phyloP scores from a whole-genome alignment of 2,329 filamentous ascomycete species.

The Neofusicoccum cordaticola region DNA sequence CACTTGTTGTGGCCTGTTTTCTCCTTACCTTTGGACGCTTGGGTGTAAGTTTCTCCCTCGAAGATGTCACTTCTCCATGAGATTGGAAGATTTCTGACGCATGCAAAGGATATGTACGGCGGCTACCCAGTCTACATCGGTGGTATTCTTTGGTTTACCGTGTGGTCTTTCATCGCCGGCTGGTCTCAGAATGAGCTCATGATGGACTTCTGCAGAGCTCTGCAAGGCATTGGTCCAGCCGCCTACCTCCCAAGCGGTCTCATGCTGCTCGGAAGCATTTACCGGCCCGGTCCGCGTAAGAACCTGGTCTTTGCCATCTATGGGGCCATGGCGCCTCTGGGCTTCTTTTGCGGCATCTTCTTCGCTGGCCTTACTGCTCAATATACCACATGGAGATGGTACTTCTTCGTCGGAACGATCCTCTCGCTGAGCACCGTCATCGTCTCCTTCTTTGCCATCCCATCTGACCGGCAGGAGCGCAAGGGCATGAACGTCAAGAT shows the following conservation, averaged over 20 bases:
- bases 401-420: conserved; percentile 64
- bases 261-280: conserved; percentile 32
- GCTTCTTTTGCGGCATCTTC: conserved; percentile 63
- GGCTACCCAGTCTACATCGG: conserved; percentile 59
- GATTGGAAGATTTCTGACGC: not conserved
- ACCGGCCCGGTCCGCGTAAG: conserved; percentile 36
- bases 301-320: conserved; percentile 38
- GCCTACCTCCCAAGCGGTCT: conserved; percentile 34
- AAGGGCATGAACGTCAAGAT: conserved; percentile 50
- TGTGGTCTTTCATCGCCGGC: conserved; percentile 33
- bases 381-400: conserved; percentile 61
- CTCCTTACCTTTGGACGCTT: conserved; percentile 46
- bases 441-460: conserved; percentile 50
- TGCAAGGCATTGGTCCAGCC: conserved; percentile 37
- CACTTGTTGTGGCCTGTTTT: conserved; percentile 48
- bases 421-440: conserved; percentile 47
- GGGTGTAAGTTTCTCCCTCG: not conserved
- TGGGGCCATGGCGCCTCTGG: conserved; percentile 54
- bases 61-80: conserved; percentile 47
- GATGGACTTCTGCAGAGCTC: conserved; percentile 34
- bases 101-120: conserved; percentile 56
- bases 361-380: conserved; percentile 59
- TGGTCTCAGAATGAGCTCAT: conserved; percentile 33
- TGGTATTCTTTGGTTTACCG: conserved; percentile 50
- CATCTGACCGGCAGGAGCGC: conserved; percentile 45